Base-by-base conservation (phyloP, 768 basidiomycete species). In the Suillus luteus region DNA sequence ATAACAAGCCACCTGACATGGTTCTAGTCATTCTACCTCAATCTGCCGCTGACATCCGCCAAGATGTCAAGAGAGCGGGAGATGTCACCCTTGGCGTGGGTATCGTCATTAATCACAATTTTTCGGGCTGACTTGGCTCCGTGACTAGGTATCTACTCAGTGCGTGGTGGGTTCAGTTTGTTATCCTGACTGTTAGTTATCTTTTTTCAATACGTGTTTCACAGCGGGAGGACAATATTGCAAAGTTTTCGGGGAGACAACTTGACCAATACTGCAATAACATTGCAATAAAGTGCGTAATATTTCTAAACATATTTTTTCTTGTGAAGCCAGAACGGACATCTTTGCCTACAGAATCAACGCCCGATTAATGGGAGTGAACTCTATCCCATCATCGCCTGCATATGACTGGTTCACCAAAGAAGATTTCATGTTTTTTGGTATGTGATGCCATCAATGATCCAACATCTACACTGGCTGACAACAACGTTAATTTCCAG, bases 11-110 rank as follows among this genome's bases (percentile, higher is more conserved):
- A 33, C 64, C 70, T 33, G 70, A 72, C 49, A 52, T 88, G 14
- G 69, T 90, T 1, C 57, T 90, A 5, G 81, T 82, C 1, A 75
- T 91, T 9, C 76, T 89, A 22, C 86, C 88, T 0, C 65, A 74
- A 3, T 76, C 77, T 22, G 87, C 85, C 0, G 80, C 79, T 0
- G 80, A 80, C 0, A 76, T 85, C 3, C 72, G 84, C 22, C 73
- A 72, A 6, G 59, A 67, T 0, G 79, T 90, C 33, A 90, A 90
- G 65, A 78, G 79, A 40, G 85, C 82, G 80, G 86, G 88, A 0
- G 87, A 88, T 70, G 71, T 74, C 22, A 63, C 40, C 33, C 37
- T 63, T 71, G 82, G 82, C n/a, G 74, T 77, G 59, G 64, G 74
- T 55, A 8, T 31, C 33, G 58, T n/a, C 9, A 12, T 40, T 12